Conservation (phyloP, 2,329 filamentous ascomycete genomes). For the Macrophomina pseudophaseolina region DNA sequence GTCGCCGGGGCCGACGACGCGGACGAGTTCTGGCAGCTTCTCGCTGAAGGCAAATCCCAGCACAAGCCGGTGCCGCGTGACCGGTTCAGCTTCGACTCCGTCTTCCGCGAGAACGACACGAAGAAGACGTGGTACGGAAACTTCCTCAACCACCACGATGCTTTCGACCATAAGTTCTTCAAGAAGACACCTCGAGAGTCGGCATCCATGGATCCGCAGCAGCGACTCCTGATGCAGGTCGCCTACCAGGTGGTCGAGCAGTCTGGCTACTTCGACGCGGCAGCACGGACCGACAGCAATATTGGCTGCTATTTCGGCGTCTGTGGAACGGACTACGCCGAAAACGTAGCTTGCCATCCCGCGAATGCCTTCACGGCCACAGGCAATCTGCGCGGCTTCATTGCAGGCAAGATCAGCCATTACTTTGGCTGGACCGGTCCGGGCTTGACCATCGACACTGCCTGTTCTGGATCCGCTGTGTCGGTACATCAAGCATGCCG, state of each 20-base stretch:
- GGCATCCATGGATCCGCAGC: background rate
- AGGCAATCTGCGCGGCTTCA: slow-evolving; percentile 28
- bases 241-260: slow-evolving; percentile 30
- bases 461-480: slow-evolving; percentile 38
- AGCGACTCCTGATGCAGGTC: slow-evolving; percentile 22
- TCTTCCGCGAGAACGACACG: background rate
- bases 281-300: slow-evolving; percentile 31
- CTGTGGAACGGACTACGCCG: slow-evolving; percentile 39
- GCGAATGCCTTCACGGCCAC: slow-evolving; percentile 36
- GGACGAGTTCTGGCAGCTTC: slow-evolving; percentile 1
- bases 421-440: slow-evolving; percentile 39
- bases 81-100: slow-evolving; percentile 1
- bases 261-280: slow-evolving; percentile 31
- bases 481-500: slow-evolving; percentile 35
- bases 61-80: background rate
- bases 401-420: slow-evolving; percentile 33
- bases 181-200: slow-evolving; percentile 20
- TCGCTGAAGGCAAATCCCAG: background rate
- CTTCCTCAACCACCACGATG: slow-evolving; percentile 25
- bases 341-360: slow-evolving; percentile 42
- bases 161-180: slow-evolving; percentile 16
- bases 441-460: slow-evolving; percentile 40
- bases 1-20: background rate
- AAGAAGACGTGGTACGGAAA: slow-evolving; percentile 17
- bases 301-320: slow-evolving; percentile 44